These are phyloP conservation scores for Yarrowia porcina DNA, from an alignment of 805 yeast species.

Conservation along the genomic window DNA sequence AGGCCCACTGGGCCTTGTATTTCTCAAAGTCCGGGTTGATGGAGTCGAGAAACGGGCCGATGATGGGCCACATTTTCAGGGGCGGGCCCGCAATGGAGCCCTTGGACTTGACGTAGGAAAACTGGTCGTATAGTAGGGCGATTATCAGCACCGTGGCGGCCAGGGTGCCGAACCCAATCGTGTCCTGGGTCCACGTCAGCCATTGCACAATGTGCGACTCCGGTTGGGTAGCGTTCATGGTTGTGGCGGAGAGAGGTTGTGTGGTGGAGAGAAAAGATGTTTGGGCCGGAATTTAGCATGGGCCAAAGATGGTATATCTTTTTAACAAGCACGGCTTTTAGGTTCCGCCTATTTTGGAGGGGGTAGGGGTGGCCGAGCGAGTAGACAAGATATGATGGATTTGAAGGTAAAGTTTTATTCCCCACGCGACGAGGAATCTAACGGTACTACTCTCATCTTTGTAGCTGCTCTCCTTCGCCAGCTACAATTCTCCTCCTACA, in stretches of 20 bases:
- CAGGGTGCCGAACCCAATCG: slow-evolving; percentile 17
- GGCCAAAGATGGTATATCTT: neutral
- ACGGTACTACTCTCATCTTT: neutral
- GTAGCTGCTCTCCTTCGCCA: neutral
- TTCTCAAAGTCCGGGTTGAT: slow-evolving; percentile 94
- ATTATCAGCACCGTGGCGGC: slow-evolving; percentile 28
- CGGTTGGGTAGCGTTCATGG: slow-evolving; percentile 14
- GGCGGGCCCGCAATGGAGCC: slow-evolving; percentile 89
- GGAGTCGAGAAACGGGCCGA: slow-evolving; percentile 93
- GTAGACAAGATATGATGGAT: too few species aligned
- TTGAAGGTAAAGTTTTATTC: too few species aligned
- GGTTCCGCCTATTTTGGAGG: neutral
- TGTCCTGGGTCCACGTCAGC: slow-evolving; percentile 24
- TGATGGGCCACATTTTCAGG: slow-evolving; percentile 86
- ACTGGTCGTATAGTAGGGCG: slow-evolving; percentile 41
- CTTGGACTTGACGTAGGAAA: slow-evolving; percentile 73
- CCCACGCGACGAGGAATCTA: neutral
- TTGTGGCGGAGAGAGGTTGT: neutral
- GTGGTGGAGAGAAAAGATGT: neutral
- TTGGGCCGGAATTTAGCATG: neutral
- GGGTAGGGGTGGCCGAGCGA: too few species aligned
- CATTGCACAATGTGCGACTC: slow-evolving; percentile 24
- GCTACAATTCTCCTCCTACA: too few species aligned
- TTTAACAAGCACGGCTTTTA: neutral
- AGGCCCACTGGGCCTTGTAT: slow-evolving; percentile 87